phyloP scores from a whole-genome alignment of 352 stramenopile species.

The Globisporangium cystogenes region DNA sequence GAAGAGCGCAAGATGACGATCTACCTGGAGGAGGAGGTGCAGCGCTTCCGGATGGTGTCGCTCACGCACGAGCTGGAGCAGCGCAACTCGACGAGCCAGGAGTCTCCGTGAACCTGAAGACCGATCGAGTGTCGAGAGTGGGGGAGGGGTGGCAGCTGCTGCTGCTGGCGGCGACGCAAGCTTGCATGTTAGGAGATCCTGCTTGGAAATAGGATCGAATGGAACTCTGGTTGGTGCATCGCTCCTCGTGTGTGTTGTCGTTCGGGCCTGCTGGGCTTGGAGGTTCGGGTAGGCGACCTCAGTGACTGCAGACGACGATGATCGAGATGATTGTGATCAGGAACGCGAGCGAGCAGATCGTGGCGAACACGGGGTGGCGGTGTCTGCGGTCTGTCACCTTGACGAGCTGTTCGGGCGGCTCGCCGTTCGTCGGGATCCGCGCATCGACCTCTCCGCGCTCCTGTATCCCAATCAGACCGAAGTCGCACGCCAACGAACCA shows the following conservation, averaged over 20 bases:
- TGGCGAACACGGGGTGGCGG: slow-evolving; percentile 65
- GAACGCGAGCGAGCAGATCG: slow-evolving; percentile 62
- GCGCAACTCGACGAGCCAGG: slow-evolving; percentile 14
- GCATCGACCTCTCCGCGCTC: slow-evolving; percentile 10
- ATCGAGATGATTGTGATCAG: slow-evolving; percentile 53
- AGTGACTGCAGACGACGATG: slow-evolving; percentile 59
- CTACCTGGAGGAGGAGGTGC: slow-evolving; percentile 57
- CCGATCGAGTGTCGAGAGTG: background rate
- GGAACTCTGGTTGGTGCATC: background rate
- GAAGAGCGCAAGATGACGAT: slow-evolving; percentile 61
- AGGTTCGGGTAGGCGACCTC: background rate
- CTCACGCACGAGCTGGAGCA: slow-evolving; percentile 38
- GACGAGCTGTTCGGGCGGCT: slow-evolving; percentile 61
- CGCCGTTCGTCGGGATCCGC: slow-evolving; percentile 42
- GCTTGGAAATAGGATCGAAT: slow-evolving; percentile 6
- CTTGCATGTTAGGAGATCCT: slow-evolving; percentile 3
- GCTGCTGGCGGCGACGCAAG: background rate
- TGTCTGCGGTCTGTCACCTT: slow-evolving; percentile 70
- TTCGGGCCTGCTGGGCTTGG: background rate
- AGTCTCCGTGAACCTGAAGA: background rate
- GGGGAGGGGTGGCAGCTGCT: background rate
- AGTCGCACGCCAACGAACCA: background rate
- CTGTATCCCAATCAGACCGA: slow-evolving; percentile 1
- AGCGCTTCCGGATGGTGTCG: slow-evolving; percentile 46
- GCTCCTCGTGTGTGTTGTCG: background rate